Evolutionary conservation across 805 yeast species (phyloP).

Genomic region (Vanderwaltozyma yarrowii): DNA sequence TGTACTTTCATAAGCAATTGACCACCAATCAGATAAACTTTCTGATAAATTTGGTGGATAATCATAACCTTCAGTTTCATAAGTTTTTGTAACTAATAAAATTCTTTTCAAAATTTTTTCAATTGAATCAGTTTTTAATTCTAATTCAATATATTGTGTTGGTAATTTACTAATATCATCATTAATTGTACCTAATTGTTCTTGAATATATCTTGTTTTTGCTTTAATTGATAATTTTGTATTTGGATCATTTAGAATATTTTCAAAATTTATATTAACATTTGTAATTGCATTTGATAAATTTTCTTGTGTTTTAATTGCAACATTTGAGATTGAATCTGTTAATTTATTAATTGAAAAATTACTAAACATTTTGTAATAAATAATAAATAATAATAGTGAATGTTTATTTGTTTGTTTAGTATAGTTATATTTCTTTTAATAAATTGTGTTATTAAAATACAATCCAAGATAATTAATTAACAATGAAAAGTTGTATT

Average conservation of each 20-base stretch:
- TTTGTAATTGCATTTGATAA: slow-evolving; percentile 20
- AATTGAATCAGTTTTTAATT: slow-evolving; percentile 54
- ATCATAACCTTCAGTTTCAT: slow-evolving; percentile 67
- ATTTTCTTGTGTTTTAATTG: slow-evolving; percentile 25
- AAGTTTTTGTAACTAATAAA: slow-evolving; percentile 47
- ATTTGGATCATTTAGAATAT: slow-evolving; percentile 20
- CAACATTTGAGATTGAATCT: slow-evolving; percentile 23
- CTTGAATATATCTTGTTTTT: slow-evolving; percentile 35
- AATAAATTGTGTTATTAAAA: too few relatives aligned
- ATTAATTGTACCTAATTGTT: slow-evolving; percentile 47
- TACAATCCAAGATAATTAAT: too few relatives aligned
- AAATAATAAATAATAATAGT: too few relatives aligned
- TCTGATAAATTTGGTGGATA: slow-evolving; percentile 74
- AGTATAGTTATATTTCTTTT: too few relatives aligned
- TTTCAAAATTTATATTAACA: slow-evolving; percentile 9
- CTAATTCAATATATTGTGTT: slow-evolving; percentile 57
- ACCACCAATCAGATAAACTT: slow-evolving; percentile 48
- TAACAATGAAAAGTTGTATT: too few relatives aligned
- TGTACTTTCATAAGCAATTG: slow-evolving; percentile 3
- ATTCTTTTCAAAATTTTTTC: slow-evolving; percentile 47
- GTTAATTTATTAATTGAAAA: slow-evolving; percentile 25
- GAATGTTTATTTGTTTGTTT: too few relatives aligned
- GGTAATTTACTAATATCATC: slow-evolving; percentile 68
- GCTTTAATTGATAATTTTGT: slow-evolving; percentile 22
- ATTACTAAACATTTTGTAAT: slow-evolving; percentile 3